A percentile compares a stretch with the other conserved stretches of the same genome.
phyloP scores from a whole-genome alignment of 805 yeast genomes.

The Teunomyces gatunensis region DNA sequence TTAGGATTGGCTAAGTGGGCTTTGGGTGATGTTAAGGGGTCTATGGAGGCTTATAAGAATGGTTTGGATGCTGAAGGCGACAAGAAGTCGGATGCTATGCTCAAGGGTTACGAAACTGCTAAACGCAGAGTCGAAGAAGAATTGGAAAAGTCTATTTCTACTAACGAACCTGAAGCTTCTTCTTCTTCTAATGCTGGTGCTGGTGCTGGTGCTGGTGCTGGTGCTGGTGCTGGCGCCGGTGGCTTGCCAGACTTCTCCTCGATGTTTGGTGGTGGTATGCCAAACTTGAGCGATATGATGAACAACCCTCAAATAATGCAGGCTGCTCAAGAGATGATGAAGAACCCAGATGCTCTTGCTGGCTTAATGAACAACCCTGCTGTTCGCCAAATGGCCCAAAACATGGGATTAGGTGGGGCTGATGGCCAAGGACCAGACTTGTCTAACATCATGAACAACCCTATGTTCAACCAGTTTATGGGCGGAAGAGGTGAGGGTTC shows the following conservation, averaged over 20 bases:
- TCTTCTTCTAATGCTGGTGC: conserved; percentile 24
- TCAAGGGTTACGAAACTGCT: conserved; percentile 90
- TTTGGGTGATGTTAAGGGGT: conserved; percentile 86
- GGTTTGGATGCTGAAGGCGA: conserved; percentile 90
- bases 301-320: conserved; percentile 90
- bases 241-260: conserved; percentile 79
- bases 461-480: conserved; percentile 67
- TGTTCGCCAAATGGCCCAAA: conserved; percentile 79
- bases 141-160: conserved; percentile 40
- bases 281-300: conserved; percentile 67
- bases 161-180: conserved; percentile 24
- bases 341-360: conserved; percentile 72
- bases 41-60: conserved; percentile 84
- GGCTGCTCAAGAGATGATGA: conserved; percentile 86
- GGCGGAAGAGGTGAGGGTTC: conserved; percentile 39
- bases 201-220: conserved; percentile 38
- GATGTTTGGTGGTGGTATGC: conserved; percentile 69
- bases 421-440: conserved; percentile 49
- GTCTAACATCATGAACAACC: conserved; percentile 75
- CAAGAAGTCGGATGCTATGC: conserved; percentile 82
- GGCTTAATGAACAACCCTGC: conserved; percentile 79
- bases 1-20: conserved; percentile 93
- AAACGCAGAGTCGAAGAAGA: conserved; percentile 82
- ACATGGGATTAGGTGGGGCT: conserved; percentile 66
- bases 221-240: conserved; percentile 39